These are phyloP conservation scores for Arbutus unedo DNA, from an alignment of 148 eudicot species.

Conservation along the genomic window DNA sequence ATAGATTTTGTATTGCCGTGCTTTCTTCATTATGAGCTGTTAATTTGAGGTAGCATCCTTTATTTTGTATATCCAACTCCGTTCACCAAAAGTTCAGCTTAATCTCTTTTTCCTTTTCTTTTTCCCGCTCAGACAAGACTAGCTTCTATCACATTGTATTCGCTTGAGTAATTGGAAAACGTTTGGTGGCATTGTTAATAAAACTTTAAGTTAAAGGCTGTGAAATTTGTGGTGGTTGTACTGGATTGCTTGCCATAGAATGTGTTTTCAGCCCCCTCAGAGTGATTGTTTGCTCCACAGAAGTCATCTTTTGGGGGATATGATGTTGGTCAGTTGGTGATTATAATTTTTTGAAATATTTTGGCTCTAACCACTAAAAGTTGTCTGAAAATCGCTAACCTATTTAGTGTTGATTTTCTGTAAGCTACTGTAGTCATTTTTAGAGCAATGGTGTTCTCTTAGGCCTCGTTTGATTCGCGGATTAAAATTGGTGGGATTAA, in stretches of 20 bases:
- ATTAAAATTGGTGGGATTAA: no score
- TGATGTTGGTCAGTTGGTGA: not conserved
- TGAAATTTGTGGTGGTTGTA: not conserved
- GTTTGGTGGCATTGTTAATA: not conserved
- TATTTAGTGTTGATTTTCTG: not conserved
- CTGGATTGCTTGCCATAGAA: not conserved
- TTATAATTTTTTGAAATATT: not conserved
- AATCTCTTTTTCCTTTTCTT: not conserved
- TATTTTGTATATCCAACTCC: not conserved
- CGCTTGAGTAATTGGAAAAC: not conserved
- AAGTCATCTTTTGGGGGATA: not conserved
- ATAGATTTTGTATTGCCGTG: not conserved
- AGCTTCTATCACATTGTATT: not conserved
- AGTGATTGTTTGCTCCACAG: not conserved
- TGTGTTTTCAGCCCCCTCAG: not conserved
- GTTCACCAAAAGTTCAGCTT: not conserved
- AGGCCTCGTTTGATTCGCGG: no score
- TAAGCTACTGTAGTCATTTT: not conserved
- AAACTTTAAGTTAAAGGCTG: not conserved
- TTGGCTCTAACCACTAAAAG: not conserved
- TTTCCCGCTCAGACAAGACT: not conserved
- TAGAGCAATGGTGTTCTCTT: not conserved
- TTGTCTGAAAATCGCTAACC: not conserved
- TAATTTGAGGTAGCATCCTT: not conserved
- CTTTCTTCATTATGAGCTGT: not conserved